These are phyloP conservation scores for Clavaria fumosa DNA, from an alignment of 768 basidiomycete genomes.

Conservation along the genomic window DNA sequence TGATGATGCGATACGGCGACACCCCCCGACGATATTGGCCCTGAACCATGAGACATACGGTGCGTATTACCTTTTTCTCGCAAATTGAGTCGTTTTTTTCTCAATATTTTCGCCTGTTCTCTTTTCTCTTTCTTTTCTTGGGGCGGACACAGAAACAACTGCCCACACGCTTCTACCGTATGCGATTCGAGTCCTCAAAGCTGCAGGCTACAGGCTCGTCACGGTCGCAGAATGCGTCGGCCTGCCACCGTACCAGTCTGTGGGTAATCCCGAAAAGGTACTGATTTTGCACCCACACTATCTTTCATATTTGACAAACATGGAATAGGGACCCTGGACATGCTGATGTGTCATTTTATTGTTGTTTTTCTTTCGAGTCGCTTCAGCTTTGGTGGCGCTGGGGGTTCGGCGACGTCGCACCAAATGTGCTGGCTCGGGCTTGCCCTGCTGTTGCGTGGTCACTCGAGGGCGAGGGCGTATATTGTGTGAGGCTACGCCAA, in stretches of 20 bases:
- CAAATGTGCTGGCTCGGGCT: too few species aligned
- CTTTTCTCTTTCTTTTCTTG: too few species aligned
- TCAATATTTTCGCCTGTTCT: background rate
- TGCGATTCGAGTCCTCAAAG: constrained; percentile 23
- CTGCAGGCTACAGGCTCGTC: constrained; percentile 28
- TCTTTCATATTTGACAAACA: background rate
- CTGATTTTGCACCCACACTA: constrained; percentile 8
- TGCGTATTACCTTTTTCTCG: constrained; percentile 11
- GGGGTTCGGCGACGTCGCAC: too few species aligned
- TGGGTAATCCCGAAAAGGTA: constrained; percentile 19
- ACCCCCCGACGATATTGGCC: constrained; percentile 23
- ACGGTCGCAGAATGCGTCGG: constrained; percentile 30
- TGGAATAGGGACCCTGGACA: background rate
- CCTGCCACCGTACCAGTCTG: constrained; percentile 21
- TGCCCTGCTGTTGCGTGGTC: too few species aligned
- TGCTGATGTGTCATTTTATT: too few species aligned
- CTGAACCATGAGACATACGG: constrained; percentile 25
- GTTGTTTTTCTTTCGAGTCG: too few species aligned
- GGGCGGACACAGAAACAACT: constrained; percentile 10
- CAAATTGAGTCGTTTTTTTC: constrained; percentile 6
- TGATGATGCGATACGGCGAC: constrained; percentile 14
- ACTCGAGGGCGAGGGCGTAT: too few species aligned
- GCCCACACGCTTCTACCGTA: constrained; percentile 22
- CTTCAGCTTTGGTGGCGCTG: too few species aligned
- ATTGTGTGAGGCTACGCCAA: too few species aligned